phyloP scores from a whole-genome alignment of 2,329 filamentous ascomycete species.

The Cordyceps tenuipes region DNA sequence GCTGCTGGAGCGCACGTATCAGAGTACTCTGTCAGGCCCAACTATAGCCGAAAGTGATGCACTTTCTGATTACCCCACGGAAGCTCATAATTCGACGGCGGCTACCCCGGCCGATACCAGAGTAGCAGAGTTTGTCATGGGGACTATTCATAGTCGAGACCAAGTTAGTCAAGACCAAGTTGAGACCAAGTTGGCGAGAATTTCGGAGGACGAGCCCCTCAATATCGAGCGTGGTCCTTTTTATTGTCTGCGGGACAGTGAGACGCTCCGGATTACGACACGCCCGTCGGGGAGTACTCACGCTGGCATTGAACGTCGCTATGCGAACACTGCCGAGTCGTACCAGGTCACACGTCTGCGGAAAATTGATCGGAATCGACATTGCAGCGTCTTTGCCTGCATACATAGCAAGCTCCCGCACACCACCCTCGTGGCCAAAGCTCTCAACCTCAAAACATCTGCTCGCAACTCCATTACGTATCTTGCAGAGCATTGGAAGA shows the following conservation, averaged over 20 bases:
- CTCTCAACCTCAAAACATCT: background rate
- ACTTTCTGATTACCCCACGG: background rate
- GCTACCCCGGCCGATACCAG: background rate
- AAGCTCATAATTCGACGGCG: background rate
- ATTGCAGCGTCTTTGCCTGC: conserved; percentile 4
- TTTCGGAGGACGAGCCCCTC: background rate
- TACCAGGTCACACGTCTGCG: background rate
- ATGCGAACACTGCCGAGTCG: background rate
- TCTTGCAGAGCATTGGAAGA: background rate
- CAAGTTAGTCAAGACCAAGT: no score
- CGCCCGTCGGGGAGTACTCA: background rate
- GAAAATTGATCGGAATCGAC: background rate
- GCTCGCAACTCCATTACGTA: background rate
- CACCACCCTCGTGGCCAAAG: conserved; percentile 3
- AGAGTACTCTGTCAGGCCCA: background rate
- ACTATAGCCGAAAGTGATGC: background rate
- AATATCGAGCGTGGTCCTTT: background rate
- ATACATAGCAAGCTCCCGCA: conserved; percentile 1
- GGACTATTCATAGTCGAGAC: background rate
- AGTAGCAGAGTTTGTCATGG: conserved; percentile 5
- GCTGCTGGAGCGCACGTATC: background rate
- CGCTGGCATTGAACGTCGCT: background rate
- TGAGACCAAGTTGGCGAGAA: background rate
- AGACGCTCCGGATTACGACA: background rate
- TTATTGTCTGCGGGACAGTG: background rate